These are phyloP conservation scores for Cytospora chrysosperma DNA, from an alignment of 2,329 filamentous ascomycete genomes.

Conservation along the genomic window DNA sequence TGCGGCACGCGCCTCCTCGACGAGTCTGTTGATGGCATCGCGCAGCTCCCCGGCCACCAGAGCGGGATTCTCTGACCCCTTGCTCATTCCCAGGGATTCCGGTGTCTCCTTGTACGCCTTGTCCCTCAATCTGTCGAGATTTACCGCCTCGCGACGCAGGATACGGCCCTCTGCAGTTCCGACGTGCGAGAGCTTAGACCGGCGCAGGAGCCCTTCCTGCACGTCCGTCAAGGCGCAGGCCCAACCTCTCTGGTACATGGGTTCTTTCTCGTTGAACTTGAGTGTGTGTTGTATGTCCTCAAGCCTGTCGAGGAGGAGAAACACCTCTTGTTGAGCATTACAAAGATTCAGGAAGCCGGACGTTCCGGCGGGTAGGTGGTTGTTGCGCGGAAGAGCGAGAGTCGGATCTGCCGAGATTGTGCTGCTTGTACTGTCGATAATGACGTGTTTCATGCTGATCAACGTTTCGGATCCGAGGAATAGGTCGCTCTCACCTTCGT, in stretches of 20 bases:
- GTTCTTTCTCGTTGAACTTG: not conserved
- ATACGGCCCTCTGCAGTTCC: slow-evolving; percentile 1
- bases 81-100: not conserved
- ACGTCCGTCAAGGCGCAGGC: not conserved
- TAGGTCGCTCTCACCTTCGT: not conserved
- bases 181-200: not conserved
- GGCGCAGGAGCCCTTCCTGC: not conserved
- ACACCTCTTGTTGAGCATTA: not conserved
- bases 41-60: not conserved
- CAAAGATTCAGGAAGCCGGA: not conserved
- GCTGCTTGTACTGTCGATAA: not conserved
- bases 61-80: not conserved
- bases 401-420: not conserved
- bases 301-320: not conserved
- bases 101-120: not conserved
- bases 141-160: slow-evolving; percentile 1
- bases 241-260: not conserved
- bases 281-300: not conserved
- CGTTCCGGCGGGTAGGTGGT: not conserved
- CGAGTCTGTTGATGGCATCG: not conserved
- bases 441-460: not conserved
- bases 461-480: not conserved
- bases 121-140: not conserved
- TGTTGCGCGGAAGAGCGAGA: not conserved
- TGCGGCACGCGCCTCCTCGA: not conserved